Evolutionary conservation across 768 basidiomycete species (phyloP), one percentile per base, ranked within the genome.

Genomic region (Leucocoprinus leucothites): DNA sequence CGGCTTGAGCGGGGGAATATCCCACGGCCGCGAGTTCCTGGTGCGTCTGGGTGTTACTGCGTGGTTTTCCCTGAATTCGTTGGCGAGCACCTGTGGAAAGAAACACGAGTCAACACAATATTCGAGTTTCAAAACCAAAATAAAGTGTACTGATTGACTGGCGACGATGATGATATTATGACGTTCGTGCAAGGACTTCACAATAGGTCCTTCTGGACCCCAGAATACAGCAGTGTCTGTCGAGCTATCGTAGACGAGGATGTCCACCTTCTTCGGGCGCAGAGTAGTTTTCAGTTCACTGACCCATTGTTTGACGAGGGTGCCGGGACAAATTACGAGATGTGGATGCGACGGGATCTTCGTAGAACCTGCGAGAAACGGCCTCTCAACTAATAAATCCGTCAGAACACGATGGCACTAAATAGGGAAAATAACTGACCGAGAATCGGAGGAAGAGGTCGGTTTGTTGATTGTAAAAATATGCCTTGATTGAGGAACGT

Each of bases 251-350:
- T 72, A 71, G 16, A 63, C 21, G 16, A 71, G 50, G 1, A 72
- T 61, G 19, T 69, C 67, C 18, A 69, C 53, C 0, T 22, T 53
- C 1, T 56, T 36, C 0, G 61, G 61, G 0, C 48, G 48, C 11
- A 63, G 55, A 16, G 60, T 34, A 1, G 44, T 57, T 16, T 64
- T 58, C 1, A 66, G 19, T 38, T 67, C 66, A 1, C 40, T 44
- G 9, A 53, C 13, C 67, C 69, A 70, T 36, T 70, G 69, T 0
- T 9, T 46, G 1, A 61, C 14, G 4, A 70, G 48, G 0, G 65
- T 67, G 2, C 63, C 63, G 3, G 67, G 67, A 3, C 64, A 63
- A 18, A 68, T 14, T 9, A 68, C 58, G 11, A 68, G 60, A 22
- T 64, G 60, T 0, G 63, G 57, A 1, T 26, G 49, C n/a, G 49